Evolutionary conservation across 352 stramenopile species (phyloP).

Genomic region (Globisporangium sylvaticum): DNA sequence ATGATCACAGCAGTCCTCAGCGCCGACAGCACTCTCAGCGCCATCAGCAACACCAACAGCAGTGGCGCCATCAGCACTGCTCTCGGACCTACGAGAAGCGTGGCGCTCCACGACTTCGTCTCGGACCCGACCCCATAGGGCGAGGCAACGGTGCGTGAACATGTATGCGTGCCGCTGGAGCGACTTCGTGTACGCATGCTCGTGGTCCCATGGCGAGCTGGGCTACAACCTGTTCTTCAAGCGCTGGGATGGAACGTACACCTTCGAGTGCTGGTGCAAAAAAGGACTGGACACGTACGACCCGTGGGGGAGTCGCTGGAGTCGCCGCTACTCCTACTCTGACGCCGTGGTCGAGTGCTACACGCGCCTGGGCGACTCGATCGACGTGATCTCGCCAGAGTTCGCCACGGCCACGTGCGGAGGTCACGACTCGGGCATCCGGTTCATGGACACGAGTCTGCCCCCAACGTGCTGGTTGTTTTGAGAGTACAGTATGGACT

Average conservation of each 20-base stretch:
- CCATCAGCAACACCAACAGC: background rate
- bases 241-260: background rate
- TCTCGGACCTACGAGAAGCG: background rate
- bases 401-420: too few species aligned
- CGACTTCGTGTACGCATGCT: background rate
- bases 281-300: background rate
- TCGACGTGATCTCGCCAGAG: background rate
- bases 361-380: background rate
- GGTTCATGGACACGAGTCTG: too few species aligned
- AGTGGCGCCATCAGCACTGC: too few species aligned
- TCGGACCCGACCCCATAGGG: background rate
- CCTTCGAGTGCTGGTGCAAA: background rate
- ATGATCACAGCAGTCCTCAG: too few species aligned
- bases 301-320: background rate
- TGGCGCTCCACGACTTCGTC: too few species aligned
- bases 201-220: background rate
- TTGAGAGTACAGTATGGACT: too few species aligned
- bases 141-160: background rate
- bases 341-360: background rate
- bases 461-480: too few species aligned
- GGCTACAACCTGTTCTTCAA: background rate
- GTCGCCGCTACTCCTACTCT: background rate
- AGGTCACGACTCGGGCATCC: too few species aligned
- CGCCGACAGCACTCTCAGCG: too few species aligned
- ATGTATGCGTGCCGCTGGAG: background rate